These are phyloP conservation scores for Hymenoscyphus albidus DNA, from an alignment of 2,329 filamentous ascomycete species.

Conservation along the genomic window DNA sequence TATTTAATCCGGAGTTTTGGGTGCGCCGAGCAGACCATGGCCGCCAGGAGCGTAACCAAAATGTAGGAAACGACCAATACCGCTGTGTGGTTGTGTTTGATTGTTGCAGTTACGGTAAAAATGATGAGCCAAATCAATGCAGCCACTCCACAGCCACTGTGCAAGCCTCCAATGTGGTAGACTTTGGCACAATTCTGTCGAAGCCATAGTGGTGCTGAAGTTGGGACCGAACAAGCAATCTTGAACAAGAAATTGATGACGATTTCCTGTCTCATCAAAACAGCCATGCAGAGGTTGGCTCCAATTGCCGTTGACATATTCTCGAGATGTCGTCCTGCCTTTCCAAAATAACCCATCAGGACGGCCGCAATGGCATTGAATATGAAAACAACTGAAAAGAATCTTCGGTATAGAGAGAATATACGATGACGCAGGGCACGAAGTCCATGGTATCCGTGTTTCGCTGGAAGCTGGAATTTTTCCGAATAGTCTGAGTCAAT, in stretches of 20 bases:
- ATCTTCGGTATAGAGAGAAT: conserved; percentile 52
- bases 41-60: conserved; percentile 53
- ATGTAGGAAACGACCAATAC: conserved; percentile 50
- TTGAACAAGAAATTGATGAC: conserved; percentile 50
- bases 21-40: conserved; percentile 61
- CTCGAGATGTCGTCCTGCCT: conserved; percentile 5
- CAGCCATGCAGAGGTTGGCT: conserved; percentile 40
- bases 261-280: conserved; percentile 50
- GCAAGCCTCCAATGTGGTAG: conserved; percentile 52
- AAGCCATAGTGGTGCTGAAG: conserved; percentile 44
- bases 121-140: conserved; percentile 46
- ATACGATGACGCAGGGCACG: conserved; percentile 35
- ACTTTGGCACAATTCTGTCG: conserved; percentile 46
- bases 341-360: conserved; percentile 31
- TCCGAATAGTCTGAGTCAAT: conserved; percentile 11
- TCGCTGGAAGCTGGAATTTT: conserved; percentile 36
- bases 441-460: conserved; percentile 38
- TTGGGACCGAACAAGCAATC: conserved; percentile 44
- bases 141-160: conserved; percentile 48
- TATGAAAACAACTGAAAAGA: conserved; percentile 52
- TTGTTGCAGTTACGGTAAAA: conserved; percentile 34
- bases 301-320: conserved; percentile 10
- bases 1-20: conserved; percentile 38
- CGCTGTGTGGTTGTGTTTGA: conserved; percentile 7
- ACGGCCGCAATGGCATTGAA: conserved; percentile 45